phyloP scores from a whole-genome alignment of 257 asterid genomes.

The Verbena officinalis region DNA sequence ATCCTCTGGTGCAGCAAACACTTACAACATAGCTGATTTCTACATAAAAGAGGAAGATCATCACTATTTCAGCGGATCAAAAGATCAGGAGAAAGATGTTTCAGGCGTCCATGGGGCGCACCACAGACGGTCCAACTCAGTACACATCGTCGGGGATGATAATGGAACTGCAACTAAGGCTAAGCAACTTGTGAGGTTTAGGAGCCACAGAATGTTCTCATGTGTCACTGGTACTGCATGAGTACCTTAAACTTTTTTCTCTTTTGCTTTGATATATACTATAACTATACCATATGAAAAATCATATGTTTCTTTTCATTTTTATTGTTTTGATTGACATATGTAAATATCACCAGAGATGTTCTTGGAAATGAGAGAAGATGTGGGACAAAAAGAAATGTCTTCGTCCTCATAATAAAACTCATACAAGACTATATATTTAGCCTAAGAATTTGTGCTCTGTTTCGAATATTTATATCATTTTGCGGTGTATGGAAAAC shows the following conservation, averaged over 20 bases:
- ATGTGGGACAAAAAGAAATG: background rate
- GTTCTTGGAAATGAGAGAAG: constrained; percentile 16
- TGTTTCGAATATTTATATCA: background rate
- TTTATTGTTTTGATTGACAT: background rate
- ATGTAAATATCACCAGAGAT: constrained; percentile 30
- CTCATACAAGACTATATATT: background rate
- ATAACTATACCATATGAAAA: background rate
- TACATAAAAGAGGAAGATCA: constrained; percentile 28
- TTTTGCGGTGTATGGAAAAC: background rate
- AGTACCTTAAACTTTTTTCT: background rate
- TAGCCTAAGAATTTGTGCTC: background rate
- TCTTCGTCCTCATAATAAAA: constrained; percentile 5
- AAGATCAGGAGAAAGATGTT: constrained; percentile 6
- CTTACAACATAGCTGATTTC: constrained; percentile 49
- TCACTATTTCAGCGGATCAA: background rate
- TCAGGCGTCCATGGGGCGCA: constrained; percentile 20
- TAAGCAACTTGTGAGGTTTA: constrained; percentile 52
- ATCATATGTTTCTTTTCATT: background rate
- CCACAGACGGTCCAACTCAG: constrained; percentile 53
- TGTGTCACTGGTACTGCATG: constrained; percentile 59
- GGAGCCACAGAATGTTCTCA: constrained; percentile 59
- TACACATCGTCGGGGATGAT: constrained; percentile 33
- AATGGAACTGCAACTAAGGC: constrained; percentile 26
- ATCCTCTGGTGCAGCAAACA: constrained; percentile 40
- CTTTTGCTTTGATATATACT: background rate